Evolutionary conservation across 139 green algal genomes (phyloP), one percentile per base, ranked within the genome.

Genomic region (Chlamydomonas sp.): DNA sequence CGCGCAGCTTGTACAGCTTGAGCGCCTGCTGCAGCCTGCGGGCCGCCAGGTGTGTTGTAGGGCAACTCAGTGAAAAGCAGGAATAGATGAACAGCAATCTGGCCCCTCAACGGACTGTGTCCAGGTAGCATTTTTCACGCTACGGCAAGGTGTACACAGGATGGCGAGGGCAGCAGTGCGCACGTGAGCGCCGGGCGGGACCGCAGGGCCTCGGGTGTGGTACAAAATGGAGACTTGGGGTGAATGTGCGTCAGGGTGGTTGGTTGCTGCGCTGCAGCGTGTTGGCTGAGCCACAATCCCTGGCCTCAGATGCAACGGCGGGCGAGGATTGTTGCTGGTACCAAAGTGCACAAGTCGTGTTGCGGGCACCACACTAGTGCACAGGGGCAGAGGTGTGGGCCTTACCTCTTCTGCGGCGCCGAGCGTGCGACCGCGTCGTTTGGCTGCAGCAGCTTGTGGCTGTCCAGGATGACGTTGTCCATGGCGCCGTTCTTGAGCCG

Each of bases 401-500:
- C 62, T 79, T 77, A 90, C 86, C 77, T 85, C 57, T 85, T 85
- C 20, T 83, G 73, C 5, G 86, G 90, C 80, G 75, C 75, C 16
- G 79, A 57, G 5, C 63, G 80, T 12, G 78, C 82, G 3, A 79
- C 60, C 31, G 83, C 83, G 57, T 89, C 92, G 9, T 69, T 63
- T 2, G 86, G 89, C 85, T 90, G 85, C 62, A 96, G 82, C 49
- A 88, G 17, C n/a, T 86, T 84, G 88, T 96, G 94, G 77, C 79
- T 95, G 31, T 92, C 85, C 49, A 97, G 83, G 31, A 90, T 58
- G 12, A 94, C 66, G 49, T 63, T 86, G 63, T 96, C 90, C 71
- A 97, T 80, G 4, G 91, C 73, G 17, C 94, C 92, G 63, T 84
- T 92, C 77, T 93, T 94, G 15, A 94, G 81, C 58, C 95, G 94